Base-by-base conservation (phyloP, 2,329 filamentous ascomycete genomes). In the Alternaria brassicae region DNA sequence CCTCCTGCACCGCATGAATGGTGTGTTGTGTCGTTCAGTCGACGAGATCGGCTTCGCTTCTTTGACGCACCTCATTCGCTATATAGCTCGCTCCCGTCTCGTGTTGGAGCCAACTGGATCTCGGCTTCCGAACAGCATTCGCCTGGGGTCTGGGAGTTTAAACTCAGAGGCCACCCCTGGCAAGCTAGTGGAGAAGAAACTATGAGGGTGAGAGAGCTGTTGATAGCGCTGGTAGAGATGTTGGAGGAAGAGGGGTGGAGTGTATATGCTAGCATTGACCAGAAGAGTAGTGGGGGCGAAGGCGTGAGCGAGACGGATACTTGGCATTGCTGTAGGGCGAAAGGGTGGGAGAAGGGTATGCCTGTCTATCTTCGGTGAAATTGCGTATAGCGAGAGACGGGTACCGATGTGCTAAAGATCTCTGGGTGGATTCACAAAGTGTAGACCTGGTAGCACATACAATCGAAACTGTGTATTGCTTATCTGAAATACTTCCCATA, bases 231-330 rank as follows among this genome's bases (percentile, higher is more conserved):
- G 59, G 25, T 58, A 34, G 55, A 58, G 41, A 47, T 57, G 55
- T 25, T 57, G 40, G 79, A 80, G 58, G 63, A 62, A 4, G 68
- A 76, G 49, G 78, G 78, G 1, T 80, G 77, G 72, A 75, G 71
- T 45, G 69, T 80, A 13, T 80, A 80, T 67, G 75, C 76, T 2
- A 78, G 77, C 57, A 67, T 81, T 27, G 75, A 79, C 57, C 76
- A 79, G 58, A 69, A 55, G 55, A 65, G 21, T 42, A 42, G 47
- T 36, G 65, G 39, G 27, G 69, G 42, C 7, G 66, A 63, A 53
- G 66, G 66, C 9, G 30, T 48, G 21, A 65, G 49, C 13, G 62
- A 71, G 53, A 69, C 67, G 25, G 66, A 73, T 62, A 69, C 68
- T 58, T 73, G 68, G 69, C 61, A 72, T 58, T 66, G 59, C 28